These are phyloP conservation scores for Suhomyces sp. DNA, from an alignment of 805 yeast species.

Conservation along the genomic window DNA sequence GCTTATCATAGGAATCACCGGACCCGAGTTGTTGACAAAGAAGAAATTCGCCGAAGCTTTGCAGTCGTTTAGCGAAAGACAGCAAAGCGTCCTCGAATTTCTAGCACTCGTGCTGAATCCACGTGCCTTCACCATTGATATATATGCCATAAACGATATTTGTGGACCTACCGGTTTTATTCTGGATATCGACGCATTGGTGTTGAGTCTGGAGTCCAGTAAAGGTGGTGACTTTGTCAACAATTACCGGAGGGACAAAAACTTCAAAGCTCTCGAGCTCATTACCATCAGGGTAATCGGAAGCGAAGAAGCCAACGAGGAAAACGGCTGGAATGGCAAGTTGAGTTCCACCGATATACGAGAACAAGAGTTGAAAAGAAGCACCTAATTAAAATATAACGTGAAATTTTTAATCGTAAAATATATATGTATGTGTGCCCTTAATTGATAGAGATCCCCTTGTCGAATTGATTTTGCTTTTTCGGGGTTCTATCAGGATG, in stretches of 20 bases:
- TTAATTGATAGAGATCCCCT: constrained; percentile 41
- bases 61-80: constrained; percentile 56
- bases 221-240: constrained; percentile 76
- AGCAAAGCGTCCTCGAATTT: constrained; percentile 46
- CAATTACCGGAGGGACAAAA: constrained; percentile 53
- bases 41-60: constrained; percentile 69
- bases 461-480: constrained; percentile 34
- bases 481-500: constrained; percentile 77
- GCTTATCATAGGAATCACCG: constrained; percentile 83
- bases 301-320: constrained; percentile 27
- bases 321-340: constrained; percentile 59
- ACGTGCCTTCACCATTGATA: constrained; percentile 43
- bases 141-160: constrained; percentile 71
- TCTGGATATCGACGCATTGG: constrained; percentile 70
- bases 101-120: constrained; percentile 23
- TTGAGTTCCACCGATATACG: constrained; percentile 83
- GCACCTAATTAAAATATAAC: neutral
- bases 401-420: neutral
- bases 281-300: constrained; percentile 56
- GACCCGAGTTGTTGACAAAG: constrained; percentile 63
- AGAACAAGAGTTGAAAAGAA: constrained; percentile 14
- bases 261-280: constrained; percentile 46
- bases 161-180: constrained; percentile 92
- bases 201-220: constrained; percentile 76
- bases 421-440: neutral